Conservation (phyloP, 306 rosid genomes). For the Senna tora region DNA sequence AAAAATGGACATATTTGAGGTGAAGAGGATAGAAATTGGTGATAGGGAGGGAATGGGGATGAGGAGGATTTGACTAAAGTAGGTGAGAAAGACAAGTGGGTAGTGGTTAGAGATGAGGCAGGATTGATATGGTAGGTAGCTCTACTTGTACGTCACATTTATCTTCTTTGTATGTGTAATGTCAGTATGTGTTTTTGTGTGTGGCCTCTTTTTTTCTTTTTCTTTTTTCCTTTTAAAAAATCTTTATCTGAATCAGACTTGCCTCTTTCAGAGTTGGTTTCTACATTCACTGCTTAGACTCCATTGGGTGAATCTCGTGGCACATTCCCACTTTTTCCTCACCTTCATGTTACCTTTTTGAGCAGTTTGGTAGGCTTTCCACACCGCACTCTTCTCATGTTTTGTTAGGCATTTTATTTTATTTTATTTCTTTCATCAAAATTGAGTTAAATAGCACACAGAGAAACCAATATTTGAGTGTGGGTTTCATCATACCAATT, state of each 20-base stretch:
- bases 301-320: neutral
- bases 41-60: neutral
- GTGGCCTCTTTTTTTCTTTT: neutral
- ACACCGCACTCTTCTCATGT: neutral
- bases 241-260: neutral
- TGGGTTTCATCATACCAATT: too few relatives aligned
- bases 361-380: neutral
- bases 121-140: constrained; percentile 50
- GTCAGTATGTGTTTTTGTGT: neutral
- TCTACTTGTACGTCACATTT: constrained; percentile 50
- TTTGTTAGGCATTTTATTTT: neutral
- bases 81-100: constrained; percentile 52
- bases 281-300: too few relatives aligned
- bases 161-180: neutral
- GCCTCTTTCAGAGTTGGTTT: neutral
- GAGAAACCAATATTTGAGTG: too few relatives aligned
- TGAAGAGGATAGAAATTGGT: neutral
- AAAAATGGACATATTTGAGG: too few relatives aligned
- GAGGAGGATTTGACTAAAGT: constrained; percentile 47
- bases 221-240: too few relatives aligned
- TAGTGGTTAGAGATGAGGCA: constrained; percentile 50
- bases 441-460: too few relatives aligned
- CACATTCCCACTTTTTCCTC: too few relatives aligned
- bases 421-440: too few relatives aligned
- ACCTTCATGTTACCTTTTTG: neutral